Base-by-base conservation (phyloP, 176 grass and related monocot species). In the Triticum dicoccoides region DNA sequence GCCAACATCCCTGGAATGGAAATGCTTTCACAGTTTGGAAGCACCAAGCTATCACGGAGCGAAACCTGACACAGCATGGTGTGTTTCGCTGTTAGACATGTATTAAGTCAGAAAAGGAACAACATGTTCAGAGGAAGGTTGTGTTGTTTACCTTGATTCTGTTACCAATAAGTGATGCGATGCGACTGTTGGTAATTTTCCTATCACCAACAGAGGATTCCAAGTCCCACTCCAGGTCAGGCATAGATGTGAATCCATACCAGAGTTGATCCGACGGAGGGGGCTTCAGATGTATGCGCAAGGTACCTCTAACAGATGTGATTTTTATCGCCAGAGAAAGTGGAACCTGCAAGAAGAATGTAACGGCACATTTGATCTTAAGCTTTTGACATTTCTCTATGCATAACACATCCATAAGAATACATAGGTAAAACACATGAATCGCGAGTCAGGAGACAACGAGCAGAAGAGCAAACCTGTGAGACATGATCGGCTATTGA, bases 401-500 rank as follows among this genome's bases (percentile, higher is more conserved):
- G n/a, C 39, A 80, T 65, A 8, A 63, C 24, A 18, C 21, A 3
- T 45, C 54, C 69, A 59, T 63, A 41, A n/a, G 27, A 42, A 42
- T 42, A 42, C 41, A 42, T 38, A 66, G 8, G 30, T 25, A 74
- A 65, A 59, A 79, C 17, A 33, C 62, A 83, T 73, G 33, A 49
- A 76, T 76, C 37, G 34, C 25, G 11, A 76, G 8, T 30, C 1
- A 15, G 44, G 44, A 87, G 45, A 34, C 69, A 69, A 25, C 12
- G 52, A 39, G 68, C 37, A 86, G 44, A 51, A 18, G 51, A 66
- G 58, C 52, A 85, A 88, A 98, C 97, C 97, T 99, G 97, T 64
- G 94, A 96, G 83, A 99, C 97, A 76, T 99, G 97, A 44, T 96
- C 97, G 3, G 97, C 94, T 87, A 99, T 89, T 49, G 97, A 96